These are phyloP conservation scores for Pichiaceae sp. DNA, from an alignment of 1,139 yeast species.

Conservation along the genomic window DNA sequence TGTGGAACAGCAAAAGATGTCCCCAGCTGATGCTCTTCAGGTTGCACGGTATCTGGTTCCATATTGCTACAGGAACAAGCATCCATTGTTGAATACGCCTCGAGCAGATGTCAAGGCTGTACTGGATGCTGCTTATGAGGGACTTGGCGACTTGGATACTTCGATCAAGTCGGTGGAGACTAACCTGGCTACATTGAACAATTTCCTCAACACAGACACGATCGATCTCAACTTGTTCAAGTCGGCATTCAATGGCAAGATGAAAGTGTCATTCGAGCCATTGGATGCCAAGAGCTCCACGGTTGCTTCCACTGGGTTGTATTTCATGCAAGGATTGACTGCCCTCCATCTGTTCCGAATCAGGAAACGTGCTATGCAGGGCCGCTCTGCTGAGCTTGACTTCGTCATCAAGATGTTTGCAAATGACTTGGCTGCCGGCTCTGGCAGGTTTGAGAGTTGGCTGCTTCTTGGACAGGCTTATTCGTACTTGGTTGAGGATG, in stretches of 20 bases:
- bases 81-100: slow-evolving; percentile 48
- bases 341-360: slow-evolving; percentile 57
- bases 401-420: slow-evolving; percentile 59
- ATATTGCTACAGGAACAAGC: slow-evolving; percentile 46
- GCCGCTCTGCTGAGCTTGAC: slow-evolving; percentile 74
- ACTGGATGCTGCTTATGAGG: slow-evolving; percentile 65
- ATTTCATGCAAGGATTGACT: slow-evolving; percentile 63
- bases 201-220: slow-evolving; percentile 40
- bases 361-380: slow-evolving; percentile 69
- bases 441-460: slow-evolving; percentile 81
- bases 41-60: slow-evolving; percentile 57
- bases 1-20: slow-evolving; percentile 37
- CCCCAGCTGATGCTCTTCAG: slow-evolving; percentile 42
- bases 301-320: slow-evolving; percentile 50
- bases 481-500: slow-evolving; percentile 78
- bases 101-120: slow-evolving; percentile 66
- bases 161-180: slow-evolving; percentile 28
- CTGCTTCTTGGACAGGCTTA: slow-evolving; percentile 72
- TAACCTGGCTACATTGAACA: slow-evolving; percentile 38
- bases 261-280: slow-evolving; percentile 30
- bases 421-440: slow-evolving; percentile 59
- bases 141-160: slow-evolving; percentile 57
- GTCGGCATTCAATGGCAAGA: slow-evolving; percentile 50
- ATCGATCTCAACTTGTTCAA: slow-evolving; percentile 44
- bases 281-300: slow-evolving; percentile 27